A percentile compares a stretch with the other conserved stretches of the same genome.
Evolutionary conservation across 495 filamentous ascomycete species (phyloP).

Genomic region (Thermochaetoides thermophila): DNA sequence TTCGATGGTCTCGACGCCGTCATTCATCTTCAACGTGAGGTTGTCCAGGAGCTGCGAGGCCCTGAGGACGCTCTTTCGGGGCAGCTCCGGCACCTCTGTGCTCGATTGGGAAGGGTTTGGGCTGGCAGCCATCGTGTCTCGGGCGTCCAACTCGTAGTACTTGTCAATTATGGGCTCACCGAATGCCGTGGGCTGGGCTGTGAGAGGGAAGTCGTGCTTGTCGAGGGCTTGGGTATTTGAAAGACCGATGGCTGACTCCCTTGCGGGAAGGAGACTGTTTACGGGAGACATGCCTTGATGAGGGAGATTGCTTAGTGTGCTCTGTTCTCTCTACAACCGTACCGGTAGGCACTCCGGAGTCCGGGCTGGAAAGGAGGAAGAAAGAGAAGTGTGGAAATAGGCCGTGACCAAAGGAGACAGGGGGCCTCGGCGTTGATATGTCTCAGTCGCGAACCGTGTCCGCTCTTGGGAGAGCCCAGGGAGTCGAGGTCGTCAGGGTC

Average conservation of each 20-base stretch:
- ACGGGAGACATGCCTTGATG: slow-evolving; percentile 12
- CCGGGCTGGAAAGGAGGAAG: no score
- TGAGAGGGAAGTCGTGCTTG: slow-evolving; percentile 5
- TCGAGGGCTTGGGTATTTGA: slow-evolving; percentile 4
- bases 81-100: slow-evolving; percentile 19
- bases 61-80: slow-evolving; percentile 30
- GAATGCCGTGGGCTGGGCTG: slow-evolving; percentile 4
- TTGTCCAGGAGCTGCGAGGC: slow-evolving; percentile 26
- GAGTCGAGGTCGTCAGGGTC: no score
- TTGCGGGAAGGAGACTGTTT: slow-evolving; percentile 6
- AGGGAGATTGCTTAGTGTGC: no score
- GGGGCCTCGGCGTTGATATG: not conserved
- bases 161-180: slow-evolving; percentile 16
- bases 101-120: no score
- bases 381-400: not conserved
- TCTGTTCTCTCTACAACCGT: no score
- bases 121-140: slow-evolving; percentile 11
- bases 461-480: no score
- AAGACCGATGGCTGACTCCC: slow-evolving; percentile 6
- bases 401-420: slow-evolving; percentile 1
- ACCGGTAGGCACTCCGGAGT: no score
- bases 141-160: slow-evolving; percentile 16
- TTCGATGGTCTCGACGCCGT: slow-evolving; percentile 16
- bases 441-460: no score
- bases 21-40: slow-evolving; percentile 23